Evolutionary conservation across 805 yeast genomes (phyloP).

Genomic region (Wickerhamomyces kurtzmanii): DNA sequence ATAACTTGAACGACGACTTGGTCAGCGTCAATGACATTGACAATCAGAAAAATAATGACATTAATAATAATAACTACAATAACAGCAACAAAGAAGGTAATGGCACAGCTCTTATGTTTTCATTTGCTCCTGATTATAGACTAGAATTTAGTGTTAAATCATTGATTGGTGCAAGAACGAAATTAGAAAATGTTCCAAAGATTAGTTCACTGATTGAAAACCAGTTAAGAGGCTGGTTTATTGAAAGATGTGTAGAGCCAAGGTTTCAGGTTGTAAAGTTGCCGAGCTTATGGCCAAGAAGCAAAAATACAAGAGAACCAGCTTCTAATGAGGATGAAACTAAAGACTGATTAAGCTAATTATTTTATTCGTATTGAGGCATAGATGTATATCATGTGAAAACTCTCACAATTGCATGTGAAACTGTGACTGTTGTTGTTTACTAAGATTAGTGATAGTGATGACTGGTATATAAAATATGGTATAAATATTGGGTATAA

Average conservation of each 20-base stretch:
- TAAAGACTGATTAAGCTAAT: no score
- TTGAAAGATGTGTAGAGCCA: constrained; percentile 90
- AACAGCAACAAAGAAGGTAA: constrained; percentile 17
- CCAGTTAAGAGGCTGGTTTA: constrained; percentile 79
- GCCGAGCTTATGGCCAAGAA: constrained; percentile 84
- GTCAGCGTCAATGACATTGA: constrained; percentile 14
- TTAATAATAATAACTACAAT: constrained; percentile 8
- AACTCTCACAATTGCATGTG: no score
- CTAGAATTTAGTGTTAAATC: constrained; percentile 85
- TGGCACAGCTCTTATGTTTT: constrained; percentile 74
- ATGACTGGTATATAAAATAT: background rate
- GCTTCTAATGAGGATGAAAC: constrained; percentile 6
- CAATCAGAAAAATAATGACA: constrained; percentile 4
- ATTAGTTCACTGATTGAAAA: constrained; percentile 77
- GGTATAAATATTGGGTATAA: background rate
- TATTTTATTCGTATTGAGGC: constrained; percentile 1
- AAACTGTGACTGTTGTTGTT: no score
- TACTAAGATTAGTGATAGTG: background rate
- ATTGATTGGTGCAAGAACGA: constrained; percentile 85
- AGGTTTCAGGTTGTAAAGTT: constrained; percentile 76
- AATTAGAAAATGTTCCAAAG: constrained; percentile 88
- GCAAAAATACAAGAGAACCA: constrained; percentile 41
- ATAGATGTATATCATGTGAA: no score
- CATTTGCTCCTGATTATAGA: constrained; percentile 86
- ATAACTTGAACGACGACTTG: constrained; percentile 13